phyloP scores from a whole-genome alignment of 75 land plant species.

The Picea glauca region DNA sequence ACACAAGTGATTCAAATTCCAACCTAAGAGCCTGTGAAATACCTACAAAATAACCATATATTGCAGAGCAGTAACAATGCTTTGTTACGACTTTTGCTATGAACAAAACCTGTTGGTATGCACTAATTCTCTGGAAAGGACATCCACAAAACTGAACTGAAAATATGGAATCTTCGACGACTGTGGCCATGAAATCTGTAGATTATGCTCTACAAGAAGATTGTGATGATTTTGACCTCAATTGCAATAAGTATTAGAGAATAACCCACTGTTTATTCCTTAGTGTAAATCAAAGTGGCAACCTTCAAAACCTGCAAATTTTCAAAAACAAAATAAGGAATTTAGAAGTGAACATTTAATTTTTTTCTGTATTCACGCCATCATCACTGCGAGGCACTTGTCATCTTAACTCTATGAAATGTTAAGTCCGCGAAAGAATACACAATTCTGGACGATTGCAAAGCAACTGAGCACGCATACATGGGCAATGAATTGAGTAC shows the following conservation, averaged over 20 bases:
- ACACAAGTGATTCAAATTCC: not conserved
- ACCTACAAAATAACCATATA: not conserved
- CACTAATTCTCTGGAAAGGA: too few relatives aligned
- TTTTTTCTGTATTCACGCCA: too few relatives aligned
- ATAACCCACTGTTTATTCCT: not conserved
- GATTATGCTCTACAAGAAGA: not conserved
- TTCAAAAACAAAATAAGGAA: not conserved
- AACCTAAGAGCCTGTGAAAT: not conserved
- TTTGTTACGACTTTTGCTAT: not conserved
- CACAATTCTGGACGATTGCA: too few relatives aligned
- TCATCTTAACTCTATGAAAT: not conserved
- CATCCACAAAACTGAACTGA: not conserved
- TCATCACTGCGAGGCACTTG: not conserved
- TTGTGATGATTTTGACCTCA: too few relatives aligned
- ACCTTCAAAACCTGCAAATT: slow-evolving; percentile 2
- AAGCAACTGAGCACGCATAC: too few relatives aligned
- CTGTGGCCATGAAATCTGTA: not conserved
- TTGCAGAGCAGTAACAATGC: not conserved
- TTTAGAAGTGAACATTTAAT: not conserved
- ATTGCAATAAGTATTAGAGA: not conserved
- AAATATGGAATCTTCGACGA: not conserved
- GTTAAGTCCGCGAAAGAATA: not conserved
- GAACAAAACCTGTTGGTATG: not conserved
- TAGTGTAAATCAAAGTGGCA: slow-evolving; percentile 5
- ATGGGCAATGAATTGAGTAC: too few relatives aligned